A percentile compares a stretch with the other conserved stretches of the same genome.
Conservation (phyloP, 2,329 filamentous ascomycete genomes). For the Coleophoma cylindrospora region DNA sequence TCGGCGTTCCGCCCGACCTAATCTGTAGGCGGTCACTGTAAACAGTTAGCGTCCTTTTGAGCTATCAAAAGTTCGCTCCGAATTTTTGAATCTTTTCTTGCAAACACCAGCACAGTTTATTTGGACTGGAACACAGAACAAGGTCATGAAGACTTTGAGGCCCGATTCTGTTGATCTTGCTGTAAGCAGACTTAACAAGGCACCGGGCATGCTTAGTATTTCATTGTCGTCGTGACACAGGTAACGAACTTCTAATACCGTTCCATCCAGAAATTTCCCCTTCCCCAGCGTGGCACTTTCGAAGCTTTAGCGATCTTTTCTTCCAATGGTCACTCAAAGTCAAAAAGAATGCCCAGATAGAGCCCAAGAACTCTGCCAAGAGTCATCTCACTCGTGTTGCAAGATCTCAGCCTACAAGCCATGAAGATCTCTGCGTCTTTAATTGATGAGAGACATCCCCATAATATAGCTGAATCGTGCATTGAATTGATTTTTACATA, state of each 20-base stretch:
- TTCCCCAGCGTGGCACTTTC: conserved; percentile 64
- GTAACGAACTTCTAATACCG: too few species aligned
- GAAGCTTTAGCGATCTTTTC: conserved; percentile 76
- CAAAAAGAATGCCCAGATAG: conserved; percentile 81
- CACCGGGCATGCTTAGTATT: too few species aligned
- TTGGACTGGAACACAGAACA: too few species aligned
- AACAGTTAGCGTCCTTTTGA: background rate
- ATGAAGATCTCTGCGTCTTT: conserved; percentile 86
- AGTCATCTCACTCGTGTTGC: conserved; percentile 92
- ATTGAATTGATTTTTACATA: conserved; percentile 24
- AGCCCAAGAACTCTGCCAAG: conserved; percentile 77
- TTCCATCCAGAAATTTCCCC: background rate
- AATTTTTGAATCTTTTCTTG: background rate
- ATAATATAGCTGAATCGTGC: background rate
- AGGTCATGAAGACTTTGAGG: too few species aligned
- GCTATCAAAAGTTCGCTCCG: background rate
- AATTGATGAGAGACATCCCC: conserved; percentile 65
- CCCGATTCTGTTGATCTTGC: too few species aligned
- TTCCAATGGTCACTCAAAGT: conserved; percentile 71
- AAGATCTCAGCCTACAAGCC: conserved; percentile 65
- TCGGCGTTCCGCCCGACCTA: background rate
- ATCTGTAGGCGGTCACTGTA: background rate
- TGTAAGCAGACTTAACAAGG: too few species aligned
- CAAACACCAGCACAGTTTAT: too few species aligned
- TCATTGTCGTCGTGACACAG: too few species aligned